A percentile compares a stretch with the other conserved stretches of the same genome.
These are phyloP conservation scores for Fomitiporia mediterranea DNA, from an alignment of 1,284 basidiomycete genomes.

Conservation along the genomic window DNA sequence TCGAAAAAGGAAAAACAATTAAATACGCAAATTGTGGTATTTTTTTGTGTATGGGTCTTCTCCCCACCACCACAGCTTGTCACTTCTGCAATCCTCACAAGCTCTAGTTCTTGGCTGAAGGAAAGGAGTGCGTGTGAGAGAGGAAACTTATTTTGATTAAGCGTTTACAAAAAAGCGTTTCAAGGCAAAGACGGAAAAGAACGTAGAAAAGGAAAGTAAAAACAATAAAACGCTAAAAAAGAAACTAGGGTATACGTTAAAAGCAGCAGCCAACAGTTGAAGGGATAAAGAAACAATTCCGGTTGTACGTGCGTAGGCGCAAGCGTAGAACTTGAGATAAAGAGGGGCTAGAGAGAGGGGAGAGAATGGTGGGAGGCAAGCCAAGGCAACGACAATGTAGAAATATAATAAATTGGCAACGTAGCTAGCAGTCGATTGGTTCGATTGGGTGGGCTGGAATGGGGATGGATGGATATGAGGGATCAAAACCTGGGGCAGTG, in stretches of 20 bases:
- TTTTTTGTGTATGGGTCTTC: too few species aligned
- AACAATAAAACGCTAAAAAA: background rate
- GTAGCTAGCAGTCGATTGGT: background rate
- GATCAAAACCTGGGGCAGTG: background rate
- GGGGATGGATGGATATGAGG: background rate
- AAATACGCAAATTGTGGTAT: too few species aligned
- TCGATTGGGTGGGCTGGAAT: background rate
- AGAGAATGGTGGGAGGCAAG: background rate
- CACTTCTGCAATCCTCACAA: too few species aligned
- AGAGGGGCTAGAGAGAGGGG: background rate
- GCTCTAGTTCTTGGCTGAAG: background rate
- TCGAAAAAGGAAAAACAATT: background rate
- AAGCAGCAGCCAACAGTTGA: too few species aligned
- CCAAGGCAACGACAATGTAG: background rate
- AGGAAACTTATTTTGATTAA: too few species aligned
- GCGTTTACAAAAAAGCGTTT: too few species aligned
- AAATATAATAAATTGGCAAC: too few species aligned
- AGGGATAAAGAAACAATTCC: background rate
- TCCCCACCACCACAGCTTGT: too few species aligned
- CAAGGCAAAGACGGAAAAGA: background rate
- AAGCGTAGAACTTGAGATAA: background rate
- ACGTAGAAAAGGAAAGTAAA: background rate
- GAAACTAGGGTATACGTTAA: slow-evolving; percentile 12
- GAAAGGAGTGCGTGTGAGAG: background rate
- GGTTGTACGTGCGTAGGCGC: background rate